These are phyloP conservation scores for Ustilago vetiveriae DNA, from an alignment of 1,284 basidiomycete species.

Conservation along the genomic window DNA sequence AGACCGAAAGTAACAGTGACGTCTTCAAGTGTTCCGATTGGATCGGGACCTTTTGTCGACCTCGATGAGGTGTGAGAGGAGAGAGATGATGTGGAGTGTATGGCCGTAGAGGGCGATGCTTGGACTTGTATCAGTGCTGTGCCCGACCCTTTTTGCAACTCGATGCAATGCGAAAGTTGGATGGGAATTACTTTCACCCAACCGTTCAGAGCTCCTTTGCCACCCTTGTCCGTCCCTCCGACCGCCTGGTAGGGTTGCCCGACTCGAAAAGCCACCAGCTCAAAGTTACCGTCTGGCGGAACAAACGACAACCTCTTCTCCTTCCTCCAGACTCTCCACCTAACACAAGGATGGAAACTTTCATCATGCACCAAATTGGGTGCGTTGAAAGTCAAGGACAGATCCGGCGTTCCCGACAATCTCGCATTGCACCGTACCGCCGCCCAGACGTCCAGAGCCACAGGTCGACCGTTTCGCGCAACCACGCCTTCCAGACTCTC, in stretches of 20 bases:
- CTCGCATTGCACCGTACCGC: conserved; percentile 50
- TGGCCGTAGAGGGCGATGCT: conserved; percentile 10
- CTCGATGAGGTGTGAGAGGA: conserved; percentile 1
- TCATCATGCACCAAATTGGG: conserved; percentile 78
- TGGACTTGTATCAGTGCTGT: conserved; percentile 26
- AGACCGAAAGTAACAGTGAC: conserved; percentile 52
- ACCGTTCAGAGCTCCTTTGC: conserved; percentile 27
- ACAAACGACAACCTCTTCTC: conserved; percentile 51
- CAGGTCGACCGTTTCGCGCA: conserved; percentile 69
- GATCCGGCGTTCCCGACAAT: conserved; percentile 67
- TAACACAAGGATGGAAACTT: conserved; percentile 88
- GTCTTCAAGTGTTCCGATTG: conserved; percentile 33
- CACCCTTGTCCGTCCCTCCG: background rate
- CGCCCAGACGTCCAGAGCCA: conserved; percentile 49
- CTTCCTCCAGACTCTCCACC: conserved; percentile 76
- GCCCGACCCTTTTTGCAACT: conserved; percentile 18
- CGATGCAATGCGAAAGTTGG: conserved; percentile 17
- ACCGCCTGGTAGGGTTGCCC: conserved; percentile 66
- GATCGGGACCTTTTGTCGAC: conserved; percentile 9
- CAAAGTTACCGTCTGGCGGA: conserved; percentile 59
- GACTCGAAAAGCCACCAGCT: conserved; percentile 51
- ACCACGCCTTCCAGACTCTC: conserved; percentile 54
- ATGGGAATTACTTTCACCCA: conserved; percentile 24
- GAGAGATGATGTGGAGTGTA: conserved; percentile 2
- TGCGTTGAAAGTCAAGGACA: conserved; percentile 44